These are phyloP conservation scores for Fraxinus latifolia DNA, from an alignment of 305 asterid genomes.

Conservation along the genomic window DNA sequence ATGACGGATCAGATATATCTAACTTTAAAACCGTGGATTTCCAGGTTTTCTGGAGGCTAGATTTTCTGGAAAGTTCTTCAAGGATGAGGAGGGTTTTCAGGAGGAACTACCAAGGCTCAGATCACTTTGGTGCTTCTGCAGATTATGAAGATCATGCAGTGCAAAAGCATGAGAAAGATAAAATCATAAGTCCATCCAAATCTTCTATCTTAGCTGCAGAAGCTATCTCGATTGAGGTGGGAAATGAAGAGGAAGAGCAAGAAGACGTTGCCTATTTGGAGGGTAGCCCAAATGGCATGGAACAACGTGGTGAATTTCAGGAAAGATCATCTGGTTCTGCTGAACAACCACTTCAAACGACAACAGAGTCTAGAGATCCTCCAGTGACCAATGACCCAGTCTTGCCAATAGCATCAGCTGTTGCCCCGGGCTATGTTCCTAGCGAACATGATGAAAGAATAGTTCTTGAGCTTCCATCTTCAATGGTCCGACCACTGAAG, in stretches of 20 bases:
- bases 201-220: slow-evolving; percentile 85
- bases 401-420: slow-evolving; percentile 48
- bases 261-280: slow-evolving; percentile 53
- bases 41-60: slow-evolving; percentile 94
- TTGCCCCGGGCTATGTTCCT: slow-evolving; percentile 91
- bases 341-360: slow-evolving; percentile 43
- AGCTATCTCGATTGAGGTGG: slow-evolving; percentile 70
- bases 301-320: slow-evolving; percentile 42
- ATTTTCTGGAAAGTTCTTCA: slow-evolving; percentile 83
- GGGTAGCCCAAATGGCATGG: slow-evolving; percentile 39
- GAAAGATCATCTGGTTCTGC: slow-evolving; percentile 42
- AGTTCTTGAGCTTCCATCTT: slow-evolving; percentile 88
- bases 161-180: slow-evolving; percentile 47
- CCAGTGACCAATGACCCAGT: slow-evolving; percentile 48
- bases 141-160: slow-evolving; percentile 64
- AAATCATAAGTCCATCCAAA: slow-evolving; percentile 72
- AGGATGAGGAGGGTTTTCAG: slow-evolving; percentile 92
- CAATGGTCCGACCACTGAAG: slow-evolving; percentile 92
- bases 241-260: slow-evolving; percentile 81
- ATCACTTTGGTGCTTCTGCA: slow-evolving; percentile 96
- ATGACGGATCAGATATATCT: slow-evolving; percentile 1
- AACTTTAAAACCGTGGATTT: slow-evolving; percentile 25
- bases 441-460: slow-evolving; percentile 87
- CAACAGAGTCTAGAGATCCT: slow-evolving; percentile 42
- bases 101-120: slow-evolving; percentile 79